Evolutionary conservation across 75 land plant genomes (phyloP), one percentile per base, ranked within the genome.

Genomic region (Larix kaempferi): DNA sequence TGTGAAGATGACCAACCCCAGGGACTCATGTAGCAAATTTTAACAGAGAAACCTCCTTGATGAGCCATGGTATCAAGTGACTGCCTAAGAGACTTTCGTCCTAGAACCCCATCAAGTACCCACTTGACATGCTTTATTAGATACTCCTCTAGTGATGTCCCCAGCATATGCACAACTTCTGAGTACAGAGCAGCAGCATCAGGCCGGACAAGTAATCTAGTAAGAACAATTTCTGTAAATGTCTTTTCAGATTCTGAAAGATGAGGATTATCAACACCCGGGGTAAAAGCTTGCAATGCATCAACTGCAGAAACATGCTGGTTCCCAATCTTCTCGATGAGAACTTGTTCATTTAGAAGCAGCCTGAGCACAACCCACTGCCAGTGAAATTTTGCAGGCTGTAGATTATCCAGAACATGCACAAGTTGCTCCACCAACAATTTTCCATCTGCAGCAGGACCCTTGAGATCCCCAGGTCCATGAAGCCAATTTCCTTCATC

Each of bases 381-480:
- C 99, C 99, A 97, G 80, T 97, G 99, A 78, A 94, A 89, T 67
- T 88, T 97, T 58, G 98, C 99, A 41, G 98, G 98, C 65, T 97
- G 99, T 71, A 97, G 61, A 21, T 92, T 84, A 82, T 97, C 95
- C 84, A 97, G 62, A 61, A 91, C 88, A 80, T 89, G 83, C 6
- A 92, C 88, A 82, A 95, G 79, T 76, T 89, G 89, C 19, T 88
- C 83, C 57, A 74, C 56, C 67, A 85, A 81, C 65, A 83, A 86
- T 59, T 69, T 22, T 26, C 86, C 88, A 71, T 77, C 82, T 76
- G 85, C 89, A 33, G 71, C 25, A 6, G 19, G 74, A 5, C n/a
- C 23, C 65, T 83, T 82, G 49, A 69, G 27, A 10, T 92, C 88
- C 78, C 64, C 75, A 69, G 74, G 83, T 39, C 84, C 86, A 73